A percentile compares a stretch with the other conserved stretches of the same genome.
These are phyloP conservation scores for Hypsizygus marmoreus DNA, from an alignment of 768 basidiomycete genomes.

Conservation along the genomic window DNA sequence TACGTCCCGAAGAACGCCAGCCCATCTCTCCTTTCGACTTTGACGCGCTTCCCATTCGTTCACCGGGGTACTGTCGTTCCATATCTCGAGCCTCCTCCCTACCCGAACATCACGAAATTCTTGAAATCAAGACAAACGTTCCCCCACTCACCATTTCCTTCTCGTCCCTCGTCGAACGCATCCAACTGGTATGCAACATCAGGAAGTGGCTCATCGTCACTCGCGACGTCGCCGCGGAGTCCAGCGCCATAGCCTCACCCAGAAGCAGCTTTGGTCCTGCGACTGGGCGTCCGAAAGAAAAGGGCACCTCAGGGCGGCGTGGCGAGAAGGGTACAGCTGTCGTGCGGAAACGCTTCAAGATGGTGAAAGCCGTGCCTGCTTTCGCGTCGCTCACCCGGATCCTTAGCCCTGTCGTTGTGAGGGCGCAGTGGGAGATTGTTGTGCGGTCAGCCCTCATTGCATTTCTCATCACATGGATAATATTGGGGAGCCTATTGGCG, in stretches of 20 bases:
- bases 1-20: slow-evolving; percentile 39
- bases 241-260: slow-evolving; percentile 9
- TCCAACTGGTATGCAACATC: slow-evolving; percentile 45
- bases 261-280: slow-evolving; percentile 19
- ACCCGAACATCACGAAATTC: slow-evolving; percentile 9
- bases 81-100: slow-evolving; percentile 1
- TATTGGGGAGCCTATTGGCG: slow-evolving; percentile 44
- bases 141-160: slow-evolving; percentile 25
- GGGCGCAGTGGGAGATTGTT: slow-evolving; percentile 89
- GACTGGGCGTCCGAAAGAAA: slow-evolving; percentile 4
- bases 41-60: slow-evolving; percentile 45
- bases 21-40: slow-evolving; percentile 49
- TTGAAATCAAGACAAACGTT: slow-evolving; percentile 22
- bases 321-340: slow-evolving; percentile 22
- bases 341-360: slow-evolving; percentile 43
- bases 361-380: slow-evolving; percentile 61
- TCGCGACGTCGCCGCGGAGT: slow-evolving; percentile 1
- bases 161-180: slow-evolving; percentile 36
- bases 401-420: slow-evolving; percentile 65
- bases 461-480: slow-evolving; percentile 42
- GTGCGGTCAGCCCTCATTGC: slow-evolving; percentile 56
- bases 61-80: slow-evolving; percentile 8
- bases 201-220: slow-evolving; percentile 34
- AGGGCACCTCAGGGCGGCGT: slow-evolving; percentile 10
- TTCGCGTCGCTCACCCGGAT: slow-evolving; percentile 74